Evolutionary conservation across 2,329 filamentous ascomycete genomes (phyloP).

Genomic region (Geosmithia flava): DNA sequence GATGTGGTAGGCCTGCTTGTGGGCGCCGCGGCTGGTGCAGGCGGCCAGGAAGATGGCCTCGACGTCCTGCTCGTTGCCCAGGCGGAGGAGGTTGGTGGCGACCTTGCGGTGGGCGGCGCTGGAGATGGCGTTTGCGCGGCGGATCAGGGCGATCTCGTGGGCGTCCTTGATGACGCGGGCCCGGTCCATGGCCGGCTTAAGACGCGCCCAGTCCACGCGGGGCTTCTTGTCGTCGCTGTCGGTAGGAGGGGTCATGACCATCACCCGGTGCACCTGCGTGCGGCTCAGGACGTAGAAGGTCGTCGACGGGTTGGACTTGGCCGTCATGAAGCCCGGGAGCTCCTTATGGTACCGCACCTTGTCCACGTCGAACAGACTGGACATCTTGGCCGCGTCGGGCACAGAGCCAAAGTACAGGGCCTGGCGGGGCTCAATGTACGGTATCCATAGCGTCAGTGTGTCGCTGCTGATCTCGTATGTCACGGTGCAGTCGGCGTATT

Average conservation of each 20-base stretch:
- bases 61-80: conserved; percentile 70
- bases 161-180: conserved; percentile 72
- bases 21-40: conserved; percentile 62
- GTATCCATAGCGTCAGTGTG: conserved; percentile 60
- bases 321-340: conserved; percentile 31
- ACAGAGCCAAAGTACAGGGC: conserved; percentile 53
- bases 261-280: conserved; percentile 22
- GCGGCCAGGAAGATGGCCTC: conserved; percentile 65
- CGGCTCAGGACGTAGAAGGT: conserved; percentile 33
- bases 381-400: conserved; percentile 48
- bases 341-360: conserved; percentile 50
- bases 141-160: conserved; percentile 77
- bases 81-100: conserved; percentile 46
- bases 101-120: conserved; percentile 65
- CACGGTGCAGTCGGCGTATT: conserved; percentile 40
- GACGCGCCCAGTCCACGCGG: conserved; percentile 8
- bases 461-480: conserved; percentile 49
- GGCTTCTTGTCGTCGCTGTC: conserved; percentile 2
- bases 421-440: conserved; percentile 48
- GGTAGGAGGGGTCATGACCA: conserved; percentile 1
- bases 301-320: conserved; percentile 22
- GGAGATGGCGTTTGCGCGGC: conserved; percentile 69
- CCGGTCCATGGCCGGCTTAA: conserved; percentile 65
- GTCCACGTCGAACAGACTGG: conserved; percentile 55
- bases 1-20: conserved; percentile 73